Evolutionary conservation across 805 yeast species (phyloP).

Genomic region (Lachancea meyersii): DNA sequence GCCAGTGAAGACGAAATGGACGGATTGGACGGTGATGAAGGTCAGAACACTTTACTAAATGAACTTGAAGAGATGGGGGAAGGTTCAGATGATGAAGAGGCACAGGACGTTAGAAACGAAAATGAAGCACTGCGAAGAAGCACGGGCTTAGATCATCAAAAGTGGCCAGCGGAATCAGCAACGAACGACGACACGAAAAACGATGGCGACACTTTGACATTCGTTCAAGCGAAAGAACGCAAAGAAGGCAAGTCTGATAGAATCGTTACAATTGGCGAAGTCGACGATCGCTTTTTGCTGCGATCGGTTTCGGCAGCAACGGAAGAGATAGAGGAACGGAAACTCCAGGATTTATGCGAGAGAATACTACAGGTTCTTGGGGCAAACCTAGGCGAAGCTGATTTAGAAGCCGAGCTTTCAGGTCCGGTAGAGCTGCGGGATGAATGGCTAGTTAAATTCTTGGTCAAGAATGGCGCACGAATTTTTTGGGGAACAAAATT

Average conservation of each 20-base stretch:
- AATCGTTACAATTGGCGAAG: constrained; percentile 33
- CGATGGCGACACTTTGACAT: constrained; percentile 11
- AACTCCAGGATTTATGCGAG: constrained; percentile 36
- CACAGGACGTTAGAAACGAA: constrained; percentile 13
- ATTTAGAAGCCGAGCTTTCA: constrained; percentile 49
- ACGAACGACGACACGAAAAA: background rate
- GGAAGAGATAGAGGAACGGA: constrained; percentile 36
- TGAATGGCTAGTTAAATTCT: constrained; percentile 41
- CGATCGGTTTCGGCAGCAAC: constrained; percentile 38
- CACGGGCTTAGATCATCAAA: background rate
- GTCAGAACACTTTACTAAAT: constrained; percentile 20
- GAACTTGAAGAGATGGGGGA: constrained; percentile 30
- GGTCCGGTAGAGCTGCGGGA: constrained; percentile 48
- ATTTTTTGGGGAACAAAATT: constrained; percentile 51
- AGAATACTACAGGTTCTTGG: constrained; percentile 37
- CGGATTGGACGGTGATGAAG: constrained; percentile 33
- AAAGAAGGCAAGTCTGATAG: background rate
- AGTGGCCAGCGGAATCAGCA: background rate
- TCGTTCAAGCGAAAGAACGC: constrained; percentile 7
- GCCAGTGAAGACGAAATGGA: constrained; percentile 42
- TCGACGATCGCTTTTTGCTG: constrained; percentile 50
- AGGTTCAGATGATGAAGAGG: constrained; percentile 28
- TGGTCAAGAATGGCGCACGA: constrained; percentile 46
- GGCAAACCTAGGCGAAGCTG: constrained; percentile 34
- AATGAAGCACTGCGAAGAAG: constrained; percentile 15